A percentile compares a stretch with the other conserved stretches of the same genome.
These are phyloP conservation scores for Candida peoriensis DNA, from an alignment of 805 yeast genomes.

Conservation along the genomic window DNA sequence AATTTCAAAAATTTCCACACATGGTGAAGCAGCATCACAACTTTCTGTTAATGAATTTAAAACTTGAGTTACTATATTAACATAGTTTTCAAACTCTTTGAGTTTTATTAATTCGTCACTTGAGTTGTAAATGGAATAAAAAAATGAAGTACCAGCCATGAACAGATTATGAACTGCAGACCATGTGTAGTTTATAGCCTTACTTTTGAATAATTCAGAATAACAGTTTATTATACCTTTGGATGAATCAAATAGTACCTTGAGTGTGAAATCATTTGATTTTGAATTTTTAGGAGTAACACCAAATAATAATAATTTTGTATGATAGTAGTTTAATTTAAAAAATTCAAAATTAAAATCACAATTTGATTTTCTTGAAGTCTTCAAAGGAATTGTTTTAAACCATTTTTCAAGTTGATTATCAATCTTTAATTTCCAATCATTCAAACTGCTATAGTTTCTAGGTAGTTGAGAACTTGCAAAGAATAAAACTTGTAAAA, in stretches of 20 bases:
- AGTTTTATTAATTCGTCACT: slow-evolving; percentile 44
- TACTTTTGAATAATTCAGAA: slow-evolving; percentile 47
- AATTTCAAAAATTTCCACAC: slow-evolving; percentile 67
- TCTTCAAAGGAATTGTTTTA: slow-evolving; percentile 46
- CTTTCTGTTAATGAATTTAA: slow-evolving; percentile 56
- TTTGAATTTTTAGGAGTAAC: slow-evolving; percentile 65
- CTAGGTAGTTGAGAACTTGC: slow-evolving; percentile 64
- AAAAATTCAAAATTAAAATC: slow-evolving; percentile 68
- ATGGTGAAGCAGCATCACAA: slow-evolving; percentile 74
- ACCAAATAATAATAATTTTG: slow-evolving; percentile 68
- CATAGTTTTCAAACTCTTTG: slow-evolving; percentile 42
- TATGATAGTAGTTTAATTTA: slow-evolving; percentile 70
- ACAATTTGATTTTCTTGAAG: slow-evolving; percentile 59
- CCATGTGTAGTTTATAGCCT: slow-evolving; percentile 81
- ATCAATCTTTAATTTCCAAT: slow-evolving; percentile 59
- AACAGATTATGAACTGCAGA: slow-evolving; percentile 85
- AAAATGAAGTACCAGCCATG: slow-evolving; percentile 83
- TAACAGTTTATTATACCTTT: slow-evolving; percentile 63
- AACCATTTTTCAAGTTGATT: slow-evolving; percentile 59
- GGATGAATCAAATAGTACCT: slow-evolving; percentile 57
- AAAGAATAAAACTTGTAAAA: slow-evolving; percentile 69
- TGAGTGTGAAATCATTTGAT: slow-evolving; percentile 48
- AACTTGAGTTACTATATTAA: slow-evolving; percentile 48
- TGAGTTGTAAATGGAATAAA: slow-evolving; percentile 72
- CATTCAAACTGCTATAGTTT: slow-evolving; percentile 42